Base-by-base conservation (phyloP, 441 rosid species). In the Flueggea neowawraea region DNA sequence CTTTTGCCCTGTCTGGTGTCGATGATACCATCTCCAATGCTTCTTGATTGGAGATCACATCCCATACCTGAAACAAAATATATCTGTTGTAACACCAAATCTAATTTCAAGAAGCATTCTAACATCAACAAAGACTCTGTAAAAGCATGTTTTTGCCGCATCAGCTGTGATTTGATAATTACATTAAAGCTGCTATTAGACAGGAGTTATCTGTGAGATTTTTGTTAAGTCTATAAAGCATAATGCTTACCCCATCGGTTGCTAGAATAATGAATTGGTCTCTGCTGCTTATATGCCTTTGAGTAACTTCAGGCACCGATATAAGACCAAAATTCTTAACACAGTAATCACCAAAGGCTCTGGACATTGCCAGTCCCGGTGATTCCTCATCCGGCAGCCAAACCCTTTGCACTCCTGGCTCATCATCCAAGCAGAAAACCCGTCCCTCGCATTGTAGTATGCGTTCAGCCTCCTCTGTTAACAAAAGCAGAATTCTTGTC, bases 341-440 rank as follows among this genome's bases (percentile, higher is more conserved):
- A 69, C 99, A 89, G 67, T 86, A 86, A 77, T 91, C 99, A 9
- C 99, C 99, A 16, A 95, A 91, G 12, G 99, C 96, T 74, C 99
- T 79, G 12, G 97, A 91, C 99, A 87, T 95, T 54, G 96, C 96
- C 4, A 91, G 86, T 44, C 99, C 97, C 0, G 97, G 97, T 0
- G 78, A 80, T 36, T 91, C 91, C 44, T 63, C 84, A 32, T 83
- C 72, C 1, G 96, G 97, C 65, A 87, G 86, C 97, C 99, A 94
- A 36, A 94, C 75, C 10, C 97, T 86, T 69, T 94, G 96, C 41
- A 94, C 91, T 7, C 96, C 94, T 13, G 94, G 99, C 76, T 91
- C 96, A 14, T 91, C 99, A 1, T 79, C 54, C 14, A 89, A 60
- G 61, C 92, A 84, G 77, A 89, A 94, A 1, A 91, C 89, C 51